Percentiles rank a stretch among this genome's conserved stretches.
Conservation (phyloP, 1,284 basidiomycete species). For the Sanghuangporus sanghuang region DNA sequence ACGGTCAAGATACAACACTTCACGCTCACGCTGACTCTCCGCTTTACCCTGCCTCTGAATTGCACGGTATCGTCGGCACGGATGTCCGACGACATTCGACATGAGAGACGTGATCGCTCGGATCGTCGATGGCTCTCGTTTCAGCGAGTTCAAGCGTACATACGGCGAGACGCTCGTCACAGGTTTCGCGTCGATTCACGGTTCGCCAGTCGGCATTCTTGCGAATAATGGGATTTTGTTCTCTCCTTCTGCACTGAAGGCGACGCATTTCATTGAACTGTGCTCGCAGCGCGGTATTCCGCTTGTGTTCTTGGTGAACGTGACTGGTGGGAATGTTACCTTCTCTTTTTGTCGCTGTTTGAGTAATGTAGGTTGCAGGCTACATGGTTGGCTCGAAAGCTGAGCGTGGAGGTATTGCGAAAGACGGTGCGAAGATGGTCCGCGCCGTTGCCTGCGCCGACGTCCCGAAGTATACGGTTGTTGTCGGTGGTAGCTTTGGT, state of each 20-base stretch:
- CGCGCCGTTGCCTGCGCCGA: slow-evolving; percentile 92
- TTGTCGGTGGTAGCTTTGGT: slow-evolving; percentile 94
- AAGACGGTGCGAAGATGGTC: slow-evolving; percentile 98
- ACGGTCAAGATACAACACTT: not conserved
- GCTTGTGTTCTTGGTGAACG: slow-evolving; percentile 90
- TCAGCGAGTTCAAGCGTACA: slow-evolving; percentile 94
- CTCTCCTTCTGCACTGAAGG: slow-evolving; percentile 89
- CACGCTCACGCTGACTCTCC: slow-evolving; percentile 56
- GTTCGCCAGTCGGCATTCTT: slow-evolving; percentile 84
- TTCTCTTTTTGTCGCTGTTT: not conserved
- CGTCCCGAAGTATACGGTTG: slow-evolving; percentile 90
- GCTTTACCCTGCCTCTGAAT: slow-evolving; percentile 73
- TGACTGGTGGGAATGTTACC: slow-evolving; percentile 53
- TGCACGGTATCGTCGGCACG: slow-evolving; percentile 89
- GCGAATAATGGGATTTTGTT: slow-evolving; percentile 95
- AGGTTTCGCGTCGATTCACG: slow-evolving; percentile 88
- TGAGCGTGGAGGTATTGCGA: slow-evolving; percentile 92
- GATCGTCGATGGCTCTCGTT: slow-evolving; percentile 86
- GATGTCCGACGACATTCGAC: slow-evolving; percentile 84
- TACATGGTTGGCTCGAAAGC: slow-evolving; percentile 97
- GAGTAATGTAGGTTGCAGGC: slow-evolving; percentile 35
- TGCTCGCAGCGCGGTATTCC: slow-evolving; percentile 91
- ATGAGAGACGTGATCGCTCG: slow-evolving; percentile 92
- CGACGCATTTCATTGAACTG: slow-evolving; percentile 91
- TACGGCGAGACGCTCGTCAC: slow-evolving; percentile 90